A percentile compares a stretch with the other conserved stretches of the same genome.
phyloP scores from a whole-genome alignment of 1,139 yeast genomes.

The Zygosaccharomyces sapae region DNA sequence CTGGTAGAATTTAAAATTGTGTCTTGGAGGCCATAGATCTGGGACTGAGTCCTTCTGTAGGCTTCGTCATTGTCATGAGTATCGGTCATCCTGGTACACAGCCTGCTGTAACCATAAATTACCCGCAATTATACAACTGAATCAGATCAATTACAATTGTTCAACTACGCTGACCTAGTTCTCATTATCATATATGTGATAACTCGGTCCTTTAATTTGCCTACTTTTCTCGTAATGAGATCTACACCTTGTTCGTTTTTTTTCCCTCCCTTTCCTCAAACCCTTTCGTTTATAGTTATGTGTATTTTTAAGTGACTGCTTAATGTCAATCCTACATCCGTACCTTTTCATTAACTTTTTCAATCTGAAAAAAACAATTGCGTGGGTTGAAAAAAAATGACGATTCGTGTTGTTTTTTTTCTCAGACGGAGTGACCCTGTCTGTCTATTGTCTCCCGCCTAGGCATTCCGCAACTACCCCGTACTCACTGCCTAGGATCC shows the following conservation, averaged over 20 bases:
- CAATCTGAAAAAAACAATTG: background rate
- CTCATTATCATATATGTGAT: background rate
- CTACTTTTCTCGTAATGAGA: background rate
- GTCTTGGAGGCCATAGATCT: constrained; percentile 34
- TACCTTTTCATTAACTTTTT: background rate
- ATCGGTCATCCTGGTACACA: constrained; percentile 5
- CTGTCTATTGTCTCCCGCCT: background rate
- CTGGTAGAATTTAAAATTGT: constrained; percentile 32
- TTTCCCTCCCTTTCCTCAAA: background rate
- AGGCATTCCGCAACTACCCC: background rate
- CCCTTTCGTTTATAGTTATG: background rate
- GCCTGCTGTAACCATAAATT: background rate
- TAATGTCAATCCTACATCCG: background rate
- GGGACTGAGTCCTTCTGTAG: constrained; percentile 35
- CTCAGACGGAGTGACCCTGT: background rate
- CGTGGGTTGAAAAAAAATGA: background rate
- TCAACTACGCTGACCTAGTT: background rate
- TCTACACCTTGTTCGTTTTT: background rate
- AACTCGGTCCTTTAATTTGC: background rate
- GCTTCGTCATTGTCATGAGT: constrained; percentile 18
- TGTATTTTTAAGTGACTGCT: background rate
- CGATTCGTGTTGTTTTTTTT: background rate
- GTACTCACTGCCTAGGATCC: background rate
- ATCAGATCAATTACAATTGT: background rate
- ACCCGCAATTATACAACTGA: too few relatives aligned